A percentile compares a stretch with the other conserved stretches of the same genome.
phyloP scores from a whole-genome alignment of 139 green algal species.

The Marvania coccoides region DNA sequence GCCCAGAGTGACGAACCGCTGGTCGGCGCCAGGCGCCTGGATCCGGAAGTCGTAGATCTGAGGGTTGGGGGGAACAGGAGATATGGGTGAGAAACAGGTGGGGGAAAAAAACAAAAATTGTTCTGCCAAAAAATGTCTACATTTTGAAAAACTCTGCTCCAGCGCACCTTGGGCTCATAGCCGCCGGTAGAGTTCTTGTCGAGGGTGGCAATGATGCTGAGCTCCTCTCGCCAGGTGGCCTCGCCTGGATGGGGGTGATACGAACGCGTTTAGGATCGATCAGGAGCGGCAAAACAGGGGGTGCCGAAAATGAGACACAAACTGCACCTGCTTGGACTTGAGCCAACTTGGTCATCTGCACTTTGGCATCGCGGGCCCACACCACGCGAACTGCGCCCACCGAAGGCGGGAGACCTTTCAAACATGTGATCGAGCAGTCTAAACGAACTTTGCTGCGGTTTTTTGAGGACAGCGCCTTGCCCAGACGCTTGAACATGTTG shows the following conservation, averaged over 20 bases:
- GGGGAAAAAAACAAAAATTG: too few species aligned
- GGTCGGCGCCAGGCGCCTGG: neutral
- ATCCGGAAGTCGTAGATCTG: neutral
- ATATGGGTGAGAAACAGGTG: too few species aligned
- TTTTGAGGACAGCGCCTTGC: neutral
- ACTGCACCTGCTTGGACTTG: constrained; percentile 28
- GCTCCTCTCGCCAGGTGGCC: constrained; percentile 39
- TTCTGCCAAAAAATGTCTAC: too few species aligned
- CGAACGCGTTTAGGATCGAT: neutral
- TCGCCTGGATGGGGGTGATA: constrained; percentile 20
- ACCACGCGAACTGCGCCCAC: constrained; percentile 42
- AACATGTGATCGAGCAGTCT: constrained; percentile 33
- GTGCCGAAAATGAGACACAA: neutral
- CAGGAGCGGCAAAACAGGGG: neutral
- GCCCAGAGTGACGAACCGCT: neutral
- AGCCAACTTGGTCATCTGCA: constrained; percentile 50
- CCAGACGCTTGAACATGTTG: constrained; percentile 5
- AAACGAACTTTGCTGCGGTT: constrained; percentile 32
- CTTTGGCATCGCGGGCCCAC: constrained; percentile 46
- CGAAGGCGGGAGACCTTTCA: constrained; percentile 40
- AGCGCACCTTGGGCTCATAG: constrained; percentile 41
- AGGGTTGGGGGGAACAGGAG: too few species aligned
- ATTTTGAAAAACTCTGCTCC: constrained; percentile 50
- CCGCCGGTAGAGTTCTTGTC: constrained; percentile 23
- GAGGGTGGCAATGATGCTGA: constrained; percentile 52